Base-by-base conservation (phyloP, 1,139 yeast species). In the Arxiozyma bovina region DNA sequence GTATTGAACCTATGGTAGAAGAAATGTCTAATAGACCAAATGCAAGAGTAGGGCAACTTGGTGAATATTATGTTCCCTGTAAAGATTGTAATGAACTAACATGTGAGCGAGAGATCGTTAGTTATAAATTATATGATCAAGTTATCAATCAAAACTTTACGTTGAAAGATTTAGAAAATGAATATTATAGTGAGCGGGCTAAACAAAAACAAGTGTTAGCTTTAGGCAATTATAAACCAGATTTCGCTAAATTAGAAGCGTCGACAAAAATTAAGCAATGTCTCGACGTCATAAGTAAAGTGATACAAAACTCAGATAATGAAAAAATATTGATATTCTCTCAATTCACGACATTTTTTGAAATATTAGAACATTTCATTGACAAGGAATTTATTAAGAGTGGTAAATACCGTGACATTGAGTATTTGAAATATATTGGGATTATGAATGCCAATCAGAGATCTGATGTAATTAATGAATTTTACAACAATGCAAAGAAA, bases 311-410 rank as follows among this genome's bases (percentile, higher is more conserved):
- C 4, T 66, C 72, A 46, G 77, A 80, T 0, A 78, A 73, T 45
- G 93, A 85, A 57, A 86, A 87, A 64, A 72, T 85, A 12, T 80
- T 93, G 55, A 75, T 93, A 1, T 93, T 93, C 64, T 86, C 96
- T 0, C 96, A 89, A 61, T 93, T 93, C 70, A 85, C 94, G 1
- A 74, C 84, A 1, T 78, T 87, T 63, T 84, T 93, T 66, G 93
- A 86, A 58, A 69, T 93, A 40, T 70, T 93, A 67, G 77, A 79
- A 50, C 73, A 83, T 50, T 79, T 83, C 20, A 73, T 93, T 30
- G 70, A 72, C 5, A 64, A 56, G 45, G 71, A 75, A 20, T 70
- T 76, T 30, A 69, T 75, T 1, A 18, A 20, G 8, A 22, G 40
- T 46, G 20, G 40, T 34, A 34, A 34, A 34, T 34, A 34, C n/a